phyloP scores from a whole-genome alignment of 1,284 basidiomycete genomes.

The Leucoagaricus sp. region DNA sequence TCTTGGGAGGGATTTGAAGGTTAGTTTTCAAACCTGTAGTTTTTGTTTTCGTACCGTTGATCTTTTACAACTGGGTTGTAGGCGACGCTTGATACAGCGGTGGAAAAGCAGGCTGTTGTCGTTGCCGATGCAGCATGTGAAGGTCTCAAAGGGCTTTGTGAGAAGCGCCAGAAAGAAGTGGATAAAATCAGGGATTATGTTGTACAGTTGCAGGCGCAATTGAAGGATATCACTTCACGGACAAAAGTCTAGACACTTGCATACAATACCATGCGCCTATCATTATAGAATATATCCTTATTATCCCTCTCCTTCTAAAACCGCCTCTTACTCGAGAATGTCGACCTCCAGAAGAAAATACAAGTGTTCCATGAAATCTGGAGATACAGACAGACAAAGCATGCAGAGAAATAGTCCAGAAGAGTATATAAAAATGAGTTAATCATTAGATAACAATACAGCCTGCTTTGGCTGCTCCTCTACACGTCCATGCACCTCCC shows the following conservation, averaged over 20 bases:
- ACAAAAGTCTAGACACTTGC: background rate
- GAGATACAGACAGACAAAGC: background rate
- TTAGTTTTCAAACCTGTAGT: constrained; percentile 31
- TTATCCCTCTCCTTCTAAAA: background rate
- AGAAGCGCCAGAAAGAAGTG: constrained; percentile 51
- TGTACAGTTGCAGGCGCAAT: constrained; percentile 30
- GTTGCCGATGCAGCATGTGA: constrained; percentile 45
- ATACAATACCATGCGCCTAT: background rate
- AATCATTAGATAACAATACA: constrained; percentile 1
- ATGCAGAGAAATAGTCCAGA: background rate
- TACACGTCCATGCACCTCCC: background rate
- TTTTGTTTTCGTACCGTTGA: background rate
- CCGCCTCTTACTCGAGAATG: background rate
- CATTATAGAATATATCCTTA: background rate
- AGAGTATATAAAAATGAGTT: background rate
- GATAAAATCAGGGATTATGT: constrained; percentile 46
- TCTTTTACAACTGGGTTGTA: constrained; percentile 27
- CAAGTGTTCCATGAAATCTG: background rate
- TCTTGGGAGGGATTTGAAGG: constrained; percentile 72
- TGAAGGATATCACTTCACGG: constrained; percentile 26
- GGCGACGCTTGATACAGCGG: constrained; percentile 46
- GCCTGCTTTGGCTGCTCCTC: constrained; percentile 4
- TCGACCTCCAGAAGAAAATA: background rate
- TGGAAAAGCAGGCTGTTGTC: constrained; percentile 47
- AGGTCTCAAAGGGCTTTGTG: constrained; percentile 47